A percentile compares a stretch with the other conserved stretches of the same genome.
Conservation (phyloP, 768 basidiomycete genomes). For the Pisolithus tinctorius region DNA sequence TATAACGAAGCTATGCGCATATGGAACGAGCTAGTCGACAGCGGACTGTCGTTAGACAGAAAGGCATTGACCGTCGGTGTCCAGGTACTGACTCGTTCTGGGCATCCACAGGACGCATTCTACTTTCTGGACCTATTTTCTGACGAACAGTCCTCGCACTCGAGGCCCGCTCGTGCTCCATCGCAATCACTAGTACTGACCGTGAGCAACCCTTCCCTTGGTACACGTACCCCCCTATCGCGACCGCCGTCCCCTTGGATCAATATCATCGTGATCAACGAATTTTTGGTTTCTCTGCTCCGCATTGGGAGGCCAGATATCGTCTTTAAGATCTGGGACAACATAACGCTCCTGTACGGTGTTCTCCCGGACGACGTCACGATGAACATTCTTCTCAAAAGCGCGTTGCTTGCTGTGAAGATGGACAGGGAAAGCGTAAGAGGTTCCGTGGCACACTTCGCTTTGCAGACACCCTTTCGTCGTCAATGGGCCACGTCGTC, state of each 20-base stretch:
- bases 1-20: slow-evolving; percentile 33
- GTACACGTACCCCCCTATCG: too few species aligned
- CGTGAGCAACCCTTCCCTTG: too few species aligned
- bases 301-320: slow-evolving; percentile 52
- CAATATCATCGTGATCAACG: slow-evolving; percentile 30
- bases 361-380: slow-evolving; percentile 48
- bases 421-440: slow-evolving; percentile 47
- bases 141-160: slow-evolving; percentile 12
- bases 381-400: slow-evolving; percentile 54
- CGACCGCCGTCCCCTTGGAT: slow-evolving; percentile 8
- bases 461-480: slow-evolving; percentile 7
- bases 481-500: slow-evolving; percentile 7
- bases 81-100: slow-evolving; percentile 38
- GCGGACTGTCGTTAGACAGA: slow-evolving; percentile 35
- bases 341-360: slow-evolving; percentile 52
- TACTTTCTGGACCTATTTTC: slow-evolving; percentile 40
- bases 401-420: slow-evolving; percentile 47
- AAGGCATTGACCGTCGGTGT: slow-evolving; percentile 45
- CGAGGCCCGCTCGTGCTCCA: background rate
- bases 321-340: slow-evolving; percentile 64
- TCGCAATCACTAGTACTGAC: slow-evolving; percentile 3
- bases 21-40: slow-evolving; percentile 37
- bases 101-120: slow-evolving; percentile 43
- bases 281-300: slow-evolving; percentile 43
- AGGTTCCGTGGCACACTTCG: slow-evolving; percentile 34